Base-by-base conservation (phyloP, 2,329 filamentous ascomycete species). In the Eutypella sp. region DNA sequence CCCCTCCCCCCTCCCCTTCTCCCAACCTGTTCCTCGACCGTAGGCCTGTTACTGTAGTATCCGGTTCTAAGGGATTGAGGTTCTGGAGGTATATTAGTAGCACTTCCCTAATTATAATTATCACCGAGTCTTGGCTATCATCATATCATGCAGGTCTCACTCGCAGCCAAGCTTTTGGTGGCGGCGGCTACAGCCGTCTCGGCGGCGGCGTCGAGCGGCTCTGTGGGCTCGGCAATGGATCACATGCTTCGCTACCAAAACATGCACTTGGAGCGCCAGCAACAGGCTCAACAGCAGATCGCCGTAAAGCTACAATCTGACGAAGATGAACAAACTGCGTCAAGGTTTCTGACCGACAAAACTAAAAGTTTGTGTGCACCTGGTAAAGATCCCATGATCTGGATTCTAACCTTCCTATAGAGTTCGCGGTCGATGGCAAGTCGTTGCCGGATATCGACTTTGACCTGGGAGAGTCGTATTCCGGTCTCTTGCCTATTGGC, bases 391-490 rank as follows among this genome's bases (percentile, higher is more conserved):
- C n/a, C n/a, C n/a, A n/a, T n/a, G n/a, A n/a, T n/a, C n/a, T n/a
- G n/a, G n/a, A 40, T n/a, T 13, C 36, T 40, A 39, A 39, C 13
- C 5, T 16, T 20, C 22, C n/a, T 11, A 36, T 27, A 47, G 45
- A 39, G 13, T 87, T 82, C 50, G 75, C 73, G 19, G 80, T 87
- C 34, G 77, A 89, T 54, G 81, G 85, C 3, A 74, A 71, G 2
- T 70, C 64, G 1, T 77, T 89, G 40, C 86, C 86, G 0, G 82
- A 87, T 16, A 81, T 89, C 1, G 60, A 75, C 22, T 90, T 87
- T 49, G 84, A 89, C 50, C 68, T 87, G 36, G 76, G 78, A 44
- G 81, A 85, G 63, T 81, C 76, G 0, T 85, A 84, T 53, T 76
- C 81, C n/a, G 82, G 82, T 16, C 60, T 78, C 16, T 60, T 85